Evolutionary conservation across 139 green algal species (phyloP), one percentile per base, ranked within the genome.

Genomic region (Volvox africanus): DNA sequence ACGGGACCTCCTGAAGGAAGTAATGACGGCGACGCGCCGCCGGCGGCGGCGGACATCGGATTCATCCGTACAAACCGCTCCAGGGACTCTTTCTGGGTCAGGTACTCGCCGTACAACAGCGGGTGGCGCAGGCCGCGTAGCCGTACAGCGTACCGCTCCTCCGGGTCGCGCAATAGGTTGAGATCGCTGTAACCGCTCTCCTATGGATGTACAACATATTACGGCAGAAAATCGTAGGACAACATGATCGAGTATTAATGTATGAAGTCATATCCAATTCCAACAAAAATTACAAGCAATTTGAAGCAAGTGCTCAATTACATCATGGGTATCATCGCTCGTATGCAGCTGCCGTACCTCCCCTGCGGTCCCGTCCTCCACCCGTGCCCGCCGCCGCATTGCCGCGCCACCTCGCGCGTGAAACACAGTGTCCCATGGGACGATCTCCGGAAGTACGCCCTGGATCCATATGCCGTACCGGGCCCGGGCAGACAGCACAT

Each of bases 401-500:
- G 65, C 82, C 80, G 79, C 68, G 1, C 37, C 85, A 2, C 90
- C 88, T 0, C 89, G 55, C 2, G 85, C 75, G 32, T 94, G 92
- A 61, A 96, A 96, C 1, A 95, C 88, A 0, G 44, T 62, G 28
- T 91, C 87, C 94, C 94, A 97, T 18, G 93, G 88, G 6, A 94
- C 89, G 19, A 98, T 93, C 65, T 91, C 33, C 0, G 96, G 94
- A 62, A 97, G 68, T 19, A 89, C 80, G 17, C 94, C 97, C 17
- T 92, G 93, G 30, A 98, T 93, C 96, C 96, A 98, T 26, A 89
- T 68, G 36, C 95, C 95, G 86, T 97, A 98, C 26, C 96, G 92
- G 17, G 93, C 93, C 30, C 91, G 90, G 14, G 96, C 95, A 1
- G 91, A 89, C 20, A 93, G 80, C 22, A 91, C 80, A 79, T 98